A percentile compares a stretch with the other conserved stretches of the same genome.
These are phyloP conservation scores for Volvariella surrecta DNA, from an alignment of 1,284 basidiomycete species.

Conservation along the genomic window DNA sequence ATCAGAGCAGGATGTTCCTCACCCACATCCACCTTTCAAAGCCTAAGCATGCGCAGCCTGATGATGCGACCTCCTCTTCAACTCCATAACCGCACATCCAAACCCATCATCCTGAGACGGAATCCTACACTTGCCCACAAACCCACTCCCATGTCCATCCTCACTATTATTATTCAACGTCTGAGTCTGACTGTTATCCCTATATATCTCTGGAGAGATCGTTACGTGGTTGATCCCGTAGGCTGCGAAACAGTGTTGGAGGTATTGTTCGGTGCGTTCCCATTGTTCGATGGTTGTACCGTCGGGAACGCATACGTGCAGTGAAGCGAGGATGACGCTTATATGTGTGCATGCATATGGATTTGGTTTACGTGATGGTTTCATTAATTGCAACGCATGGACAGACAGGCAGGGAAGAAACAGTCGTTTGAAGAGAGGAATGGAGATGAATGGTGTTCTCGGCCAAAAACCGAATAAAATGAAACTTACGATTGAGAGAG, in stretches of 20 bases:
- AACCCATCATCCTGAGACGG: conserved; percentile 26
- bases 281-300: conserved; percentile 34
- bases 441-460: not conserved
- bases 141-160: conserved; percentile 8
- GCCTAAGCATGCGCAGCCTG: too few species aligned
- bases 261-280: conserved; percentile 32
- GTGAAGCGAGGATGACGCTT: conserved; percentile 37
- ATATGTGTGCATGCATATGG: not conserved
- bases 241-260: conserved; percentile 38
- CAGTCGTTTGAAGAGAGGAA: not conserved
- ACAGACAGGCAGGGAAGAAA: too few species aligned
- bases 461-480: not conserved
- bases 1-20: too few species aligned
- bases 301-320: conserved; percentile 36
- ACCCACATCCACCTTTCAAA: too few species aligned
- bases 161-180: conserved; percentile 18
- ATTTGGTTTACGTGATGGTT: too few species aligned
- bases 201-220: conserved; percentile 36
- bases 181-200: conserved; percentile 17
- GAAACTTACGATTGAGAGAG: conserved; percentile 35
- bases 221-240: conserved; percentile 42
- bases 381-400: too few species aligned
- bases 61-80: conserved; percentile 8
- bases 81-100: conserved; percentile 28
- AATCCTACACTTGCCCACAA: conserved; percentile 22